A percentile compares a stretch with the other conserved stretches of the same genome.
phyloP scores from a whole-genome alignment of 129 eudicot genomes.

The Apium graveolens region DNA sequence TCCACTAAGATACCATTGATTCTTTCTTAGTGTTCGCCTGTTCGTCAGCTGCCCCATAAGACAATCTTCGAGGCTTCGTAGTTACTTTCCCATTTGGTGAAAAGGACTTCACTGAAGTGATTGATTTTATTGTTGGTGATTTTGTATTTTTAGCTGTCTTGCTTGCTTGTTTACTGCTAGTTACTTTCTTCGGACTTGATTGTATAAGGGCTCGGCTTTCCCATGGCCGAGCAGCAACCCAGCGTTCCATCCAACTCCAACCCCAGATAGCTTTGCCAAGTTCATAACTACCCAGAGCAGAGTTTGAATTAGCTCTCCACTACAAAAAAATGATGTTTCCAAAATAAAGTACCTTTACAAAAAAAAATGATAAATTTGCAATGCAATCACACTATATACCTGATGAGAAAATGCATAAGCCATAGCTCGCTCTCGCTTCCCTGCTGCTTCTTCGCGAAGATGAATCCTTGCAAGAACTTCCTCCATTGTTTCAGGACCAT shows the following conservation, averaged over 20 bases:
- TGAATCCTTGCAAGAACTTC: conserved; percentile 70
- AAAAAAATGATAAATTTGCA: not conserved
- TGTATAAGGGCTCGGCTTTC: conserved; percentile 51
- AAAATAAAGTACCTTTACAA: not conserved
- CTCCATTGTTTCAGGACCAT: conserved; percentile 66
- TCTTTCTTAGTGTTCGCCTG: conserved; percentile 22
- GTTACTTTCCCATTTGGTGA: conserved; percentile 49
- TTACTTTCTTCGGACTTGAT: conserved; percentile 56
- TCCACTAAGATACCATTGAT: not conserved
- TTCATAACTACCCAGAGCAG: conserved; percentile 33
- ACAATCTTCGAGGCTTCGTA: conserved; percentile 42
- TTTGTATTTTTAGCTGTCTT: conserved; percentile 28
- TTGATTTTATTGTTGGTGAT: conserved; percentile 36
- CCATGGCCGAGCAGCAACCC: conserved; percentile 98
- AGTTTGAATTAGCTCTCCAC: conserved; percentile 80
- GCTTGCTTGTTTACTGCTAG: conserved; percentile 20
- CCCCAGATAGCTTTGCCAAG: conserved; percentile 82
- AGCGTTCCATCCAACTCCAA: conserved; percentile 99
- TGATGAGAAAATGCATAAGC: conserved; percentile 98
- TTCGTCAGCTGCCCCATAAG: conserved; percentile 42
- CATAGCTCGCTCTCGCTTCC: conserved; percentile 91
- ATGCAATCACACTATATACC: conserved; percentile 26
- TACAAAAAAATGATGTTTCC: conserved; percentile 19
- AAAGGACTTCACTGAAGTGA: conserved; percentile 30
- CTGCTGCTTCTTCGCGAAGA: conserved; percentile 87